Evolutionary conservation across 1,284 basidiomycete species (phyloP).

Genomic region (Ustilago loliicola): DNA sequence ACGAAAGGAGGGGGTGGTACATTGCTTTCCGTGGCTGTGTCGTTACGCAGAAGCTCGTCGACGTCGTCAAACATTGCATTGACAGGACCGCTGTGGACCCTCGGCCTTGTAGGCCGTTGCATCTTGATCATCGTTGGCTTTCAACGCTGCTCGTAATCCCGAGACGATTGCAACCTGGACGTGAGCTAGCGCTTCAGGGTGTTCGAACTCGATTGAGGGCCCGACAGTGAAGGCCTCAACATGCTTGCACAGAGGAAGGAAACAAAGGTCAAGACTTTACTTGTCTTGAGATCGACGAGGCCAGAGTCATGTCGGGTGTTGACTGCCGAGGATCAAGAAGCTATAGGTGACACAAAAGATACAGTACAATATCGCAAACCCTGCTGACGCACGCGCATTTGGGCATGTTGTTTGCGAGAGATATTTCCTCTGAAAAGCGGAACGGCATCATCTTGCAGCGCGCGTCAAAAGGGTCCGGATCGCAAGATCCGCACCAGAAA

Average conservation of each 20-base stretch:
- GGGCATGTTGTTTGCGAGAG: constrained; percentile 10
- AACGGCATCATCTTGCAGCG: constrained; percentile 39
- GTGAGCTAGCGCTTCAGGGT: not conserved
- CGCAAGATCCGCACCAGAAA: not conserved
- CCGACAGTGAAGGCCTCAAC: not conserved
- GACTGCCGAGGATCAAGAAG: not conserved
- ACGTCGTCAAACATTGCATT: constrained; percentile 44
- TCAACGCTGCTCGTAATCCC: not conserved
- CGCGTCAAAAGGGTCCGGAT: constrained; percentile 3
- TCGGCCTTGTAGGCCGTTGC: constrained; percentile 26
- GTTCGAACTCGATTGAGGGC: not conserved
- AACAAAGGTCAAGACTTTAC: not conserved
- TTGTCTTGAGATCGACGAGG: not conserved
- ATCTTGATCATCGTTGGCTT: constrained; percentile 28
- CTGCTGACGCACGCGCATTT: constrained; percentile 12
- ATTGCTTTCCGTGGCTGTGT: constrained; percentile 4
- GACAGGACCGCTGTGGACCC: constrained; percentile 27
- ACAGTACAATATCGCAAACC: not conserved
- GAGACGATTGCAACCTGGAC: not conserved
- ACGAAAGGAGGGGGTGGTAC: constrained; percentile 27
- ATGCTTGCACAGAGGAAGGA: not conserved
- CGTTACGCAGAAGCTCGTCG: constrained; percentile 19
- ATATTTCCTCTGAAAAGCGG: constrained; percentile 8
- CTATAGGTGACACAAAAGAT: not conserved
- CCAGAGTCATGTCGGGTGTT: not conserved